Percentiles rank a stretch among this genome's conserved stretches.
Evolutionary conservation across 2,329 filamentous ascomycete species (phyloP).

Genomic region (Phyllosticta ampelicida): DNA sequence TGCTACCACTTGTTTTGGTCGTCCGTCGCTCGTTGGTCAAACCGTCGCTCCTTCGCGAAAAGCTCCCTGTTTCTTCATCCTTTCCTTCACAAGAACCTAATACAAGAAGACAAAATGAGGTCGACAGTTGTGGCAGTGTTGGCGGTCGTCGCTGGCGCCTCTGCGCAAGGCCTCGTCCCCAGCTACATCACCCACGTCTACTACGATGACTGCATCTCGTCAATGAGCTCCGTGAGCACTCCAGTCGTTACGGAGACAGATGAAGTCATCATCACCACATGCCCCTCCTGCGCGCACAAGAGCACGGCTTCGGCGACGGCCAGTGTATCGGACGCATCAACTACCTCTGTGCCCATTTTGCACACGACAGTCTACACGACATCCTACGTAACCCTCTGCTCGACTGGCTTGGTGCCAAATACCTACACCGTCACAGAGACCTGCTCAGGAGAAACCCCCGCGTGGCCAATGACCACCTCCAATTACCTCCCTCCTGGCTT

Average conservation of each 20-base stretch:
- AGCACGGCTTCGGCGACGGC: neutral
- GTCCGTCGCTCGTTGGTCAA: neutral
- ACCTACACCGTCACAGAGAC: conserved; percentile 25
- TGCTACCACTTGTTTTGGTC: neutral
- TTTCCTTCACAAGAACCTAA: neutral
- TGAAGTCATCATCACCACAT: conserved; percentile 19
- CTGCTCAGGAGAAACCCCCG: conserved; percentile 14
- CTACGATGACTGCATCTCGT: conserved; percentile 1
- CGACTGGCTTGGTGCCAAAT: conserved; percentile 14
- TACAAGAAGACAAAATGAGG: conserved; percentile 1
- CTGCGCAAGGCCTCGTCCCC: conserved; percentile 1
- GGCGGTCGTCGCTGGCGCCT: conserved; percentile 1
- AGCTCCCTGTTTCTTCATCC: neutral
- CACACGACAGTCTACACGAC: conserved; percentile 18
- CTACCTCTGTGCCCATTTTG: conserved; percentile 1
- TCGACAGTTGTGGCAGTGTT: conserved; percentile 1
- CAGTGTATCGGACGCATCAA: neutral
- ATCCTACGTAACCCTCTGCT: conserved; percentile 16
- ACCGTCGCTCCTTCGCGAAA: conserved; percentile 3
- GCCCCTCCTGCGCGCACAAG: neutral
- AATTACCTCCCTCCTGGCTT: conserved; percentile 16
- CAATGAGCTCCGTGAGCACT: neutral
- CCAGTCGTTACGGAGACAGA: conserved; percentile 18
- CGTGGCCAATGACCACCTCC: neutral
- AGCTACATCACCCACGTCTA: conserved; percentile 7